Conservation (phyloP, 768 basidiomycete species). For the Lactarius akahatsu region DNA sequence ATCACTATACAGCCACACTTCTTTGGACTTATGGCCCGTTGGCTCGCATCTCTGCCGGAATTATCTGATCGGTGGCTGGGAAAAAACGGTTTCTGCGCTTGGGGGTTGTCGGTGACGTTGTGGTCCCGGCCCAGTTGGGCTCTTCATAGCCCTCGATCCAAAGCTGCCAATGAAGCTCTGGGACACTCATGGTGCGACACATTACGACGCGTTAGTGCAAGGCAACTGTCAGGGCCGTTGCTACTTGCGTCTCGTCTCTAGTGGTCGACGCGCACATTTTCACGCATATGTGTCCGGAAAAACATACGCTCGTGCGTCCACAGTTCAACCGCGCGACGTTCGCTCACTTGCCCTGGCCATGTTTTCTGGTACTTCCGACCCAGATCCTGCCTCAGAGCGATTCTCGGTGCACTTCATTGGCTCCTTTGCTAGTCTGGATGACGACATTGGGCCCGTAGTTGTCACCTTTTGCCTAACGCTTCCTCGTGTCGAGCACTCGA, state of each 20-base stretch:
- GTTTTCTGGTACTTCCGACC: neutral
- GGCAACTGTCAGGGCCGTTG: conserved; percentile 20
- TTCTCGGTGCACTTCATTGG: neutral
- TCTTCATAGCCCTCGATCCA: neutral
- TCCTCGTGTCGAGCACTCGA: neutral
- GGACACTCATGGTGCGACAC: conserved; percentile 2
- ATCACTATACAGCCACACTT: neutral
- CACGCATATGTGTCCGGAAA: conserved; percentile 3
- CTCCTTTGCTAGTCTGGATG: neutral
- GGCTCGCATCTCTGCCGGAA: conserved; percentile 5
- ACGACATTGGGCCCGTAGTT: neutral
- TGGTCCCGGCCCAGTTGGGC: too few species aligned
- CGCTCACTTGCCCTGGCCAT: neutral
- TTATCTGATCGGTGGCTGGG: conserved; percentile 9
- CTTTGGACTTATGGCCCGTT: conserved; percentile 1
- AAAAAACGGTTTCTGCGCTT: neutral
- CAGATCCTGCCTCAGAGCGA: neutral
- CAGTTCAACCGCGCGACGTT: conserved; percentile 1
- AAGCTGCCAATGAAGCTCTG: neutral
- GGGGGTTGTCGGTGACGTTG: too few species aligned
- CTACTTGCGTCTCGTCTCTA: conserved; percentile 6
- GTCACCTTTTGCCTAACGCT: neutral
- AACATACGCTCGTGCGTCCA: neutral
- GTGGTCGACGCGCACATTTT: neutral
- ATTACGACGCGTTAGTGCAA: neutral